Evolutionary conservation across 257 asterid species (phyloP).

Genomic region (Ligustrum vulgare): DNA sequence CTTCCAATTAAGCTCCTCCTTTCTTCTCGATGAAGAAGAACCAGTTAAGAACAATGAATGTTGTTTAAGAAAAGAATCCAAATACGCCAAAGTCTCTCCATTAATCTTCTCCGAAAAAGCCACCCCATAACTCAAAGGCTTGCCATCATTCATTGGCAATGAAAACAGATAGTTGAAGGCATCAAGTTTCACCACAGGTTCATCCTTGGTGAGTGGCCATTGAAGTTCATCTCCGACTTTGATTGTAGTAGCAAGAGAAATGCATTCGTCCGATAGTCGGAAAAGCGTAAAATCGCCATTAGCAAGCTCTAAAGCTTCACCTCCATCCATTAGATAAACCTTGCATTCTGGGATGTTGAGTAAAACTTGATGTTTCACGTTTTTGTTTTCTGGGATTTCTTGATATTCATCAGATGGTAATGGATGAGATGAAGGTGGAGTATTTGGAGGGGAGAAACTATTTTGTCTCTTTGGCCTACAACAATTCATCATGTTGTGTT

Average conservation of each 20-base stretch:
- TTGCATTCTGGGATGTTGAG: conserved; percentile 58
- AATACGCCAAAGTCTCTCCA: conserved; percentile 31
- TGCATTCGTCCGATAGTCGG: conserved; percentile 44
- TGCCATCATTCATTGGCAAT: conserved; percentile 58
- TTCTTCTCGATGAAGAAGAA: conserved; percentile 21
- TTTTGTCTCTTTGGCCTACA: conserved; percentile 49
- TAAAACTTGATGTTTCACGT: conserved; percentile 50
- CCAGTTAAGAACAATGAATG: conserved; percentile 44
- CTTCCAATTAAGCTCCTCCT: conserved; percentile 53
- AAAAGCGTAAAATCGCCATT: conserved; percentile 51
- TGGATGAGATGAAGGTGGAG: conserved; percentile 1
- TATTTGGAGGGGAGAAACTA: conserved; percentile 20
- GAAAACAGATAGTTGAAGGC: conserved; percentile 62
- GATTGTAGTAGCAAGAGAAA: conserved; percentile 59
- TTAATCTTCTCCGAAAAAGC: conserved; percentile 38
- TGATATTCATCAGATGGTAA: conserved; percentile 5
- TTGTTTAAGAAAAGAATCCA: conserved; percentile 63
- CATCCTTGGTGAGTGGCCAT: conserved; percentile 83
- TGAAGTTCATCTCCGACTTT: conserved; percentile 74
- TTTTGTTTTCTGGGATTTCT: conserved; percentile 38
- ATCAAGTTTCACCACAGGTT: conserved; percentile 76
- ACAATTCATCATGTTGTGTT: conserved; percentile 44
- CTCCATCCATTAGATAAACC: conserved; percentile 64
- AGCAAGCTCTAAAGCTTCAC: conserved; percentile 65
- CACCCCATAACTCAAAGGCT: conserved; percentile 76